These are phyloP conservation scores for Tuber brumale DNA, from an alignment of 495 filamentous ascomycete species.

Conservation along the genomic window DNA sequence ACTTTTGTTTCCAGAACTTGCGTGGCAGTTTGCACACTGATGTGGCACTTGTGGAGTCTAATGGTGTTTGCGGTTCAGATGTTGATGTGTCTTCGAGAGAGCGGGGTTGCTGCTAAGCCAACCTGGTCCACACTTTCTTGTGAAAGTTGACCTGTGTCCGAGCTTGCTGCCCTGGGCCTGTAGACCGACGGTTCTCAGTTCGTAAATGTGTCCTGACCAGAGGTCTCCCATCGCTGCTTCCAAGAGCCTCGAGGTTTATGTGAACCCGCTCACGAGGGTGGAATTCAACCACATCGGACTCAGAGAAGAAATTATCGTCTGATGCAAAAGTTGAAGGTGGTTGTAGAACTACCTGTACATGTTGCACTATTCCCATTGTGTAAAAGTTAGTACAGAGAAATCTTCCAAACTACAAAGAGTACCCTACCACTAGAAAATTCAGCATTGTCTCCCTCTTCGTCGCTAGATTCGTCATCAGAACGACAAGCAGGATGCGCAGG, in stretches of 20 bases:
- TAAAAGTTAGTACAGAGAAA: not conserved
- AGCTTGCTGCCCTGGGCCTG: not conserved
- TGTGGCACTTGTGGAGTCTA: not conserved
- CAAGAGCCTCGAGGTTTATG: not conserved
- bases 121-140: not conserved
- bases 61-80: not conserved
- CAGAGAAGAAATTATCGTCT: not conserved
- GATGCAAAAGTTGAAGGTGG: accelerated
- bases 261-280: not conserved
- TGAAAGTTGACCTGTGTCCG: not conserved
- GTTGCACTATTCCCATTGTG: not conserved
- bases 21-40: not conserved
- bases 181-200: not conserved
- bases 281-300: not conserved
- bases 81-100: not conserved
- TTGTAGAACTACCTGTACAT: not conserved
- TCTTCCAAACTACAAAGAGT: not conserved
- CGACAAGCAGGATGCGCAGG: not conserved
- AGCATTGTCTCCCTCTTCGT: not conserved
- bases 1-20: not conserved
- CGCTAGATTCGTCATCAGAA: not conserved
- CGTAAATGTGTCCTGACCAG: not conserved
- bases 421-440: too few relatives aligned
- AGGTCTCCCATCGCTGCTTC: not conserved
- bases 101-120: not conserved